These are phyloP conservation scores for Mycocentrospora acerina DNA, from an alignment of 2,329 filamentous ascomycete genomes.

Conservation along the genomic window DNA sequence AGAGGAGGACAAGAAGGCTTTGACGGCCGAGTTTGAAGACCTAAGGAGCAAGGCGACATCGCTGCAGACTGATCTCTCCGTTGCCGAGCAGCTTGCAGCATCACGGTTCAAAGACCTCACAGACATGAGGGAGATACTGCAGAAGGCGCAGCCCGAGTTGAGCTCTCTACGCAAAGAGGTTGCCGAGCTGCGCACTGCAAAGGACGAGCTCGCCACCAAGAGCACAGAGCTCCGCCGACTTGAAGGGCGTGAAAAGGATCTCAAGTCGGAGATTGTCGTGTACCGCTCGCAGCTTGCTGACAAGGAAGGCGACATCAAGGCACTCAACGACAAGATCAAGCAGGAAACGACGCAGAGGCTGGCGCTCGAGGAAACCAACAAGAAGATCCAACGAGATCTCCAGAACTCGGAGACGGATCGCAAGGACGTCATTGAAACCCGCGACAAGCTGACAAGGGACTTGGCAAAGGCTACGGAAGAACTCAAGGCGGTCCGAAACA, in stretches of 20 bases:
- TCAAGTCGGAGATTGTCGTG: conserved; percentile 70
- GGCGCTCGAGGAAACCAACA: conserved; percentile 77
- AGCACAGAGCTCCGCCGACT: conserved; percentile 68
- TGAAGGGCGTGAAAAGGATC: conserved; percentile 79
- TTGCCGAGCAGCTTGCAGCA: conserved; percentile 82
- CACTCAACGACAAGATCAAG: conserved; percentile 74
- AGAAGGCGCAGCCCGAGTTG: conserved; percentile 85
- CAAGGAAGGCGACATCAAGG: conserved; percentile 75
- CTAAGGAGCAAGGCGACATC: conserved; percentile 69
- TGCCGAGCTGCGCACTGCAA: conserved; percentile 69
- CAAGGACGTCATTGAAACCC: conserved; percentile 71
- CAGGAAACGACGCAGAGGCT: conserved; percentile 71
- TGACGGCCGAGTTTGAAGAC: conserved; percentile 68
- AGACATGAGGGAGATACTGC: conserved; percentile 74
- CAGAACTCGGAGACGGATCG: conserved; percentile 77
- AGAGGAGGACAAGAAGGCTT: conserved; percentile 55
- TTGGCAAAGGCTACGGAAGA: conserved; percentile 73
- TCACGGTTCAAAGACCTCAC: conserved; percentile 85
- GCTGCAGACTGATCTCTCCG: conserved; percentile 79
- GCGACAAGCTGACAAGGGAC: conserved; percentile 71
- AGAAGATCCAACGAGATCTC: conserved; percentile 72
- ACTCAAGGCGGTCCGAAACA: conserved; percentile 55
- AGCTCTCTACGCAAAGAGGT: conserved; percentile 77
- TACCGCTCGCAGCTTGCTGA: conserved; percentile 71
- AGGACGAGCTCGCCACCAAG: conserved; percentile 70